Percentiles rank a stretch among this genome's conserved stretches.
Evolutionary conservation across 140 eudicot genomes (phyloP).

Genomic region (Oenanthe javanica): DNA sequence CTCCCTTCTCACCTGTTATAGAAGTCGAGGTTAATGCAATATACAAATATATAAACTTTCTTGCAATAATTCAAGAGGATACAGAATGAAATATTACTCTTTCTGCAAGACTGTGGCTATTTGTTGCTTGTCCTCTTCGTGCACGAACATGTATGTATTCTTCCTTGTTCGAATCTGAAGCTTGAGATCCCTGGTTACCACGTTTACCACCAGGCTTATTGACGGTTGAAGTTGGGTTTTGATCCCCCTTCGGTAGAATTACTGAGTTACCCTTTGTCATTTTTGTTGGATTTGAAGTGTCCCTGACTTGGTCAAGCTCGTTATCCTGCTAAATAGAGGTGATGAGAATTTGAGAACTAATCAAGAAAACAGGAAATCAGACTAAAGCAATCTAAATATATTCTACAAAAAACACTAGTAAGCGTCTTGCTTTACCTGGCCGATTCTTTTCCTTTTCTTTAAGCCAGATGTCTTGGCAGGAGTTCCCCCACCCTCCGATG

Average conservation of each 20-base stretch:
- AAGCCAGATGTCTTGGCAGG: conserved; percentile 45
- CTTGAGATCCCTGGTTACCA: conserved; percentile 62
- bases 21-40: conserved; percentile 1
- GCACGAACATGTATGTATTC: conserved; percentile 90
- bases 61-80: not conserved
- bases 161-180: conserved; percentile 64
- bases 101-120: conserved; percentile 99
- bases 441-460: conserved; percentile 70
- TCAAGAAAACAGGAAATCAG: conserved; percentile 17
- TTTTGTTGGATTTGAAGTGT: conserved; percentile 35
- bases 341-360: not conserved
- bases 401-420: conserved; percentile 11
- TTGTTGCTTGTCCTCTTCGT: conserved; percentile 98
- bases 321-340: conserved; percentile 28
- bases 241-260: conserved; percentile 46
- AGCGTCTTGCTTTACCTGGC: conserved; percentile 40
- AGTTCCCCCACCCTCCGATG: conserved; percentile 20
- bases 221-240: conserved; percentile 34
- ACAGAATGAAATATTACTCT: conserved; percentile 43
- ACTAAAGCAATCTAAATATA: conserved; percentile 4
- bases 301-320: conserved; percentile 38
- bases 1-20: conserved; percentile 82
- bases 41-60: not conserved
- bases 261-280: conserved; percentile 26
- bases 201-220: conserved; percentile 58